Base-by-base conservation (phyloP, 2,329 filamentous ascomycete species). In the Botrytis galanthina region DNA sequence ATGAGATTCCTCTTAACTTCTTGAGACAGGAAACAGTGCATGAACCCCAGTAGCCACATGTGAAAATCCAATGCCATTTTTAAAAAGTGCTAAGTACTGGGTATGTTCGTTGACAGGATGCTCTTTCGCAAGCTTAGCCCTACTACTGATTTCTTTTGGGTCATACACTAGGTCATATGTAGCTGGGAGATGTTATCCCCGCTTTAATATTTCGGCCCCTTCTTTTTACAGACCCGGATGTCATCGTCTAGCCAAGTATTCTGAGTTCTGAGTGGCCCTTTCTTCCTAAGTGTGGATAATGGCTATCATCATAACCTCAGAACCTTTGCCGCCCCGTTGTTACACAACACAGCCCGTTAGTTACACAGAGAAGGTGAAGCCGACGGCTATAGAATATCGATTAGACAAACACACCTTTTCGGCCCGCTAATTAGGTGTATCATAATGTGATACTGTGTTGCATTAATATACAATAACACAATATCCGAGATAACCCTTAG, bases 41-140 rank as follows among this genome's bases (percentile, higher is more conserved):
- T 22, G 46, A 54, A 22, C 29, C 46, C 46, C 46, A 54, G 64
- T 22, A 54, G 46, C 20, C 32, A 68, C 64, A 54, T 57, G 22
- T 54, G 46, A 22, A 51, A 67, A 54, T 42, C 46, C 26, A 42
- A 68, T 68, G 64, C 64, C 26, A 54, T 67, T 67, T 54, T 54
- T 39, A 39, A 67, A 39, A 62, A 1, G 35, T 54, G n/a, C 51
- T 7, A 54, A 54, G 51, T 54, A 29, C 51, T 54, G 51, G 51
- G 51, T 54, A 54, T 29, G 51, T 54, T 54, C 51, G 18, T 29
- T 54, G 51, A 29, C 29, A n/a, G 32, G 22, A 29, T 20, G 5
- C 20, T 18, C 14, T 54, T 39, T 35, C 51, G 16, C 46, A 68
- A 42, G 64, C 64, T 22, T 29, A 39, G 46, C 48, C 44, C 26